Percentiles rank a stretch among this genome's conserved stretches.
phyloP scores from a whole-genome alignment of 2,329 filamentous ascomycete species.

The Periglandula ipomoeae region DNA sequence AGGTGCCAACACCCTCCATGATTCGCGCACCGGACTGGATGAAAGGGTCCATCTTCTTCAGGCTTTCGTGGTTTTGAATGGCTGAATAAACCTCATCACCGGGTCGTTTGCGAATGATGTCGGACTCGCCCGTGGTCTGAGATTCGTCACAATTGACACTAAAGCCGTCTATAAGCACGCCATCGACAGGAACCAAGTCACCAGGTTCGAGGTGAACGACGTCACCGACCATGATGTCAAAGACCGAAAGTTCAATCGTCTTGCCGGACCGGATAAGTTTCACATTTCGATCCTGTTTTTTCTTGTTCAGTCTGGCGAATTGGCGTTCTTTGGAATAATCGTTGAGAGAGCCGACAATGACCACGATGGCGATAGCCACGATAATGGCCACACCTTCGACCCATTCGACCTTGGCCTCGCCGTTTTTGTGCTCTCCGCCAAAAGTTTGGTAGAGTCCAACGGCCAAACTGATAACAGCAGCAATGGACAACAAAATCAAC shows the following conservation, averaged over 20 bases:
- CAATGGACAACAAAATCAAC: constrained; percentile 60
- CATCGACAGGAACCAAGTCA: constrained; percentile 66
- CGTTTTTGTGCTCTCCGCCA: constrained; percentile 42
- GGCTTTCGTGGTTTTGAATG: constrained; percentile 55
- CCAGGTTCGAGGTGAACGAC: constrained; percentile 66
- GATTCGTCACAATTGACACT: constrained; percentile 71
- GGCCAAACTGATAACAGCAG: constrained; percentile 63
- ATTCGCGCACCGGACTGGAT: constrained; percentile 78
- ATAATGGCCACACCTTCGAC: constrained; percentile 77
- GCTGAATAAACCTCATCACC: constrained; percentile 61
- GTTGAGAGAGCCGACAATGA: constrained; percentile 67
- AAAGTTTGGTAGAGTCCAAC: constrained; percentile 70
- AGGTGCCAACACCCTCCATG: constrained; percentile 69
- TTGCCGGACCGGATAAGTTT: constrained; percentile 65
- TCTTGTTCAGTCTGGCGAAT: constrained; percentile 69
- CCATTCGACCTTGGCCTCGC: constrained; percentile 59
- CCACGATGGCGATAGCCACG: constrained; percentile 69
- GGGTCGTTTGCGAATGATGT: constrained; percentile 59
- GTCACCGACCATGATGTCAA: constrained; percentile 60
- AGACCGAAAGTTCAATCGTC: constrained; percentile 59
- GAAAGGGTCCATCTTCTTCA: constrained; percentile 71
- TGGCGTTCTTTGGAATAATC: constrained; percentile 76
- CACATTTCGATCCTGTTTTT: constrained; percentile 66
- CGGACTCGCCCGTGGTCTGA: constrained; percentile 70
- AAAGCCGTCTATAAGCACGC: constrained; percentile 62